Base-by-base conservation (phyloP, 176 grass and related monocot genomes). In the Chloris gayana region DNA sequence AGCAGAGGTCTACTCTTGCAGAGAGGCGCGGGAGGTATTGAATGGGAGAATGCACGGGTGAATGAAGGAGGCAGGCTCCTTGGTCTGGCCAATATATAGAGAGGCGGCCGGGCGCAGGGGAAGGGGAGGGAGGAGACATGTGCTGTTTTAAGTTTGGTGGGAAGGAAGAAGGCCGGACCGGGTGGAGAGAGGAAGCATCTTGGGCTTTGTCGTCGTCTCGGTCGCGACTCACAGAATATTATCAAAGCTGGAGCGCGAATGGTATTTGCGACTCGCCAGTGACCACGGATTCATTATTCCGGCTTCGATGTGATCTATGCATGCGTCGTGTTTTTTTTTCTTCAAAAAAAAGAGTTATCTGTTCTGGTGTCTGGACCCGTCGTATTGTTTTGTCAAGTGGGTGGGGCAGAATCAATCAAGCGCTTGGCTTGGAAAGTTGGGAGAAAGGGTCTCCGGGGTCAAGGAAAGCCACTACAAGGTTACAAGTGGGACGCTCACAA, bases 131-230 rank as follows among this genome's bases (percentile, higher is more conserved):
- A 7, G 7, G 38, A 39, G 50, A 11, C 50, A 78, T 47, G 33
- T 32, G 64, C 1, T 30, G 25, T 9, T 67, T 21, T 14, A 61
- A 64, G 54, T 82, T 76, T 24, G 85, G 86, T 60, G 34, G 58
- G 66, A 47, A 77, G 49, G 35, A 66, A 18, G 26, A 22, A 35
- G 17, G 64, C 58, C 42, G 19, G 27, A 29, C 15, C 42, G 44
- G 21, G 8, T 24, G 54, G 56, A 34, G 82, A 46, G 50, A 49
- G 62, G 70, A 75, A 56, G 76, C 76, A 80, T 80, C 87, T 80
- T 4, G 76, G 25, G 63, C 62, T 27, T 29, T 37, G 32, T 84
- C 76, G 73, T 78, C 80, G 60, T 85, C 68, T 27, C 53, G 82
- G 87, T 77, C 72, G 65, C 8, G 64, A 65, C 58, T 61, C 58